These are phyloP conservation scores for Apophysomyces elegans DNA, from an alignment of 371 early-diverging fungal genomes.

Conservation along the genomic window DNA sequence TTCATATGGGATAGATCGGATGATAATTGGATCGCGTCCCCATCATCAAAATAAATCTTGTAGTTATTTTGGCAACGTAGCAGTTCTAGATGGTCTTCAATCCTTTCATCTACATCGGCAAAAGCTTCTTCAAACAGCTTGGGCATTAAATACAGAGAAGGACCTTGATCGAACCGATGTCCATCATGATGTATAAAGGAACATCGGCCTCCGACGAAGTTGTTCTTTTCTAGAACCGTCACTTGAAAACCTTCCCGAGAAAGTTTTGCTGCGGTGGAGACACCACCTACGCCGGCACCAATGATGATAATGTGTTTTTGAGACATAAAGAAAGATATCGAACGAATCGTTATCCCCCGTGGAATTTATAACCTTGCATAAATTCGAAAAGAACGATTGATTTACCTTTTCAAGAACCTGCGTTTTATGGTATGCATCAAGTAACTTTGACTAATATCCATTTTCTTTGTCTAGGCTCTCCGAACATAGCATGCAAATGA, in stretches of 20 bases:
- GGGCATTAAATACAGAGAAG: slow-evolving; percentile 68
- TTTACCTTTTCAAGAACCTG: not conserved
- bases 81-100: slow-evolving; percentile 57
- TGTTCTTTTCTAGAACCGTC: slow-evolving; percentile 66
- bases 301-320: slow-evolving; percentile 52
- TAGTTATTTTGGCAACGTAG: slow-evolving; percentile 66
- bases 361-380: not conserved
- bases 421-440: not conserved
- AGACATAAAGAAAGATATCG: slow-evolving; percentile 13
- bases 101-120: slow-evolving; percentile 57
- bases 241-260: slow-evolving; percentile 58
- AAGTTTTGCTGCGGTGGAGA: slow-evolving; percentile 62
- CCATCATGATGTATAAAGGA: slow-evolving; percentile 57
- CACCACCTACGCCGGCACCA: slow-evolving; percentile 67
- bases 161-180: slow-evolving; percentile 68
- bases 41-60: slow-evolving; percentile 62
- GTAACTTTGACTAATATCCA: not conserved
- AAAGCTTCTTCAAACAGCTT: slow-evolving; percentile 59
- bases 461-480: slow-evolving; percentile 1
- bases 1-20: slow-evolving; percentile 60
- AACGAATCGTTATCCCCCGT: not conserved
- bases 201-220: slow-evolving; percentile 61
- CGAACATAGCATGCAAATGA: slow-evolving; percentile 1
- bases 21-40: slow-evolving; percentile 51
- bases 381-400: not conserved